phyloP scores from a whole-genome alignment of 768 basidiomycete genomes.

The Pulveroboletus sp. region DNA sequence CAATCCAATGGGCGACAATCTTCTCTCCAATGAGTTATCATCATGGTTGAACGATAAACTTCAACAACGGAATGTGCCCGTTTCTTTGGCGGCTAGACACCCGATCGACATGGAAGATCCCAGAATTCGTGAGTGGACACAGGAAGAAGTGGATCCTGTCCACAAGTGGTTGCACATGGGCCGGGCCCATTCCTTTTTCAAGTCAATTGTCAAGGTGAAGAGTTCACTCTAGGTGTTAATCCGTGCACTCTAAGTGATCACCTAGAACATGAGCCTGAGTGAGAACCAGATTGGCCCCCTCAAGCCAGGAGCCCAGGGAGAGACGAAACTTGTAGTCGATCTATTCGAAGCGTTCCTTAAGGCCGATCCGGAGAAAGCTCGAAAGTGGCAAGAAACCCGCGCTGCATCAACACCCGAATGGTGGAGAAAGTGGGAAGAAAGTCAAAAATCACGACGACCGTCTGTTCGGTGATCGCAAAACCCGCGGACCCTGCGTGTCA shows the following conservation, averaged over 20 bases:
- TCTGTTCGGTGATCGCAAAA: not conserved
- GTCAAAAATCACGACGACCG: conserved; percentile 13
- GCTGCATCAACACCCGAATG: conserved; percentile 22
- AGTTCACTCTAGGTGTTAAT: not conserved
- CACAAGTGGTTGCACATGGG: conserved; percentile 36
- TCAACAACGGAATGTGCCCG: conserved; percentile 17
- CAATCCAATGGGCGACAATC: conserved; percentile 16
- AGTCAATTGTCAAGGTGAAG: conserved; percentile 26
- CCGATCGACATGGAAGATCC: conserved; percentile 30
- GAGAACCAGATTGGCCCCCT: conserved; percentile 12
- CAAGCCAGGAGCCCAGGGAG: conserved; percentile 3
- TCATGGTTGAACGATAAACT: conserved; percentile 29
- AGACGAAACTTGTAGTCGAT: conserved; percentile 15
- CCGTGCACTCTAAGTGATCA: not conserved
- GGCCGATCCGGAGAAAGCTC: conserved; percentile 16
- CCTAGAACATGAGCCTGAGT: conserved; percentile 17
- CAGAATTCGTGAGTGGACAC: conserved; percentile 39
- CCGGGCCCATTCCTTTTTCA: conserved; percentile 23
- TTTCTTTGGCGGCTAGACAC: conserved; percentile 16
- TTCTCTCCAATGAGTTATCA: conserved; percentile 34
- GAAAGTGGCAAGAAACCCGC: conserved; percentile 22
- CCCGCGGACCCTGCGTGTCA: not conserved
- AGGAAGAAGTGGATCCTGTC: conserved; percentile 33
- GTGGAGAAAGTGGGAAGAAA: conserved; percentile 30
- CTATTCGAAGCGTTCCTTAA: conserved; percentile 25